Evolutionary conservation across 1,284 basidiomycete species (phyloP).

Genomic region (Mycena sp.): DNA sequence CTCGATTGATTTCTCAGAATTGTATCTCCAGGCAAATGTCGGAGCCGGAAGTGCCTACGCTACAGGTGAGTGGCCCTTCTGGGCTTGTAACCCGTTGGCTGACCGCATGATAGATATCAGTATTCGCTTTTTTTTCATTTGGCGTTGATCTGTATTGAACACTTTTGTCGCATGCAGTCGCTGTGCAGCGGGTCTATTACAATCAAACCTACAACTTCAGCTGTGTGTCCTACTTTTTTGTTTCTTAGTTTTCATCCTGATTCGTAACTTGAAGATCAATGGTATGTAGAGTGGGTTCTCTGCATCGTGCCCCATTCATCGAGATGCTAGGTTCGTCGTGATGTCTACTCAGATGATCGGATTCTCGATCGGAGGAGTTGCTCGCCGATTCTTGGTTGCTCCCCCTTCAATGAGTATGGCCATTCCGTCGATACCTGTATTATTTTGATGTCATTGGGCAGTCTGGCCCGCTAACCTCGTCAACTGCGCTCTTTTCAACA

Average conservation of each 20-base stretch:
- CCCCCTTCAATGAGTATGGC: conserved; percentile 79
- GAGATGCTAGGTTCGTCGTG: conserved; percentile 54
- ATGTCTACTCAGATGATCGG: conserved; percentile 78
- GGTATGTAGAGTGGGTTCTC: background rate
- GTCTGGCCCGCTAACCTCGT: conserved; percentile 87
- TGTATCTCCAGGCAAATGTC: conserved; percentile 48
- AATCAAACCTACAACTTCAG: conserved; percentile 46
- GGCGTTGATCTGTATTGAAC: too few species aligned
- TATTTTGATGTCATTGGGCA: conserved; percentile 31
- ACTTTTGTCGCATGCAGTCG: too few species aligned
- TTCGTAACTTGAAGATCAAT: conserved; percentile 9
- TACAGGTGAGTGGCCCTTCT: conserved; percentile 50
- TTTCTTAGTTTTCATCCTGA: background rate
- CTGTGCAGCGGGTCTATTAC: conserved; percentile 70
- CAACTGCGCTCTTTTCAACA: conserved; percentile 81
- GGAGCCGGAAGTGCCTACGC: conserved; percentile 70
- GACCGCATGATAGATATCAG: conserved; percentile 3
- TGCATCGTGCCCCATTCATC: conserved; percentile 49
- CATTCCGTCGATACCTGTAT: conserved; percentile 11
- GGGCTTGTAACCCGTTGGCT: background rate
- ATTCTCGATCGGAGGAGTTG: conserved; percentile 72
- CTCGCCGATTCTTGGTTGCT: conserved; percentile 73
- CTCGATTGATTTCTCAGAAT: background rate
- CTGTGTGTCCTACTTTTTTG: conserved; percentile 33
- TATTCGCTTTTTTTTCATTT: background rate